These are phyloP conservation scores for Colletotrichum tanaceti DNA, from an alignment of 2,329 filamentous ascomycete species.

Conservation along the genomic window DNA sequence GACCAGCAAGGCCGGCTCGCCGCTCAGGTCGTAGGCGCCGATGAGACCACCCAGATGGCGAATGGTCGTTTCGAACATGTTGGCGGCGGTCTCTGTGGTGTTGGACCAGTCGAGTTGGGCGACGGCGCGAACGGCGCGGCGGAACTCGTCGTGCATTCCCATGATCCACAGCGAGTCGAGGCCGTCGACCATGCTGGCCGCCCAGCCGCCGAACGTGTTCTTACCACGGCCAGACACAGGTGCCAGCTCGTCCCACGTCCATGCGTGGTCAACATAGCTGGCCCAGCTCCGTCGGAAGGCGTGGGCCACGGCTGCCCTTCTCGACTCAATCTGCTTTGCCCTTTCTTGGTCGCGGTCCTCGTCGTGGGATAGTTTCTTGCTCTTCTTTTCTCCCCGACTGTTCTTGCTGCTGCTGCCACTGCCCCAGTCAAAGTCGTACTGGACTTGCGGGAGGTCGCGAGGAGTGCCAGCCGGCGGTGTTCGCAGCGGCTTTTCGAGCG, in stretches of 20 bases:
- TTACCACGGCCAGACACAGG: conserved; percentile 60
- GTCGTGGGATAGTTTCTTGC: conserved; percentile 50
- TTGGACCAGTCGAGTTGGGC: conserved; percentile 67
- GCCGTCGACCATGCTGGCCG: conserved; percentile 69
- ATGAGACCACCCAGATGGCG: conserved; percentile 65
- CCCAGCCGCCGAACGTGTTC: conserved; percentile 65
- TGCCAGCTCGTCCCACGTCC: conserved; percentile 67
- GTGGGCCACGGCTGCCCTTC: conserved; percentile 53
- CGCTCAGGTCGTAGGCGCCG: conserved; percentile 64
- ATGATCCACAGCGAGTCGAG: conserved; percentile 71
- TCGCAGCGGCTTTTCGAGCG: conserved; percentile 48
- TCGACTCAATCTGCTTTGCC: conserved; percentile 44
- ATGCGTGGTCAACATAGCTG: conserved; percentile 65
- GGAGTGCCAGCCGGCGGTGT: conserved; percentile 51
- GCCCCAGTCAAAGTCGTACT: conserved; percentile 47
- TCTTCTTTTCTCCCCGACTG: conserved; percentile 5
- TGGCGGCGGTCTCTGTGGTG: conserved; percentile 59
- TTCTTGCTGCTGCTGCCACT: conserved; percentile 49
- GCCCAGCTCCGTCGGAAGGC: conserved; percentile 61
- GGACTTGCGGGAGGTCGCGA: conserved; percentile 43
- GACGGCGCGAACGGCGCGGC: conserved; percentile 61
- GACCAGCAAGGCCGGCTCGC: conserved; percentile 57
- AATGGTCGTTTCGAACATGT: conserved; percentile 73
- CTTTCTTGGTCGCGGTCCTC: conserved; percentile 44
- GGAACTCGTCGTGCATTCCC: conserved; percentile 67